These are phyloP conservation scores for Lippia alba DNA, from an alignment of 305 asterid species.

Conservation along the genomic window DNA sequence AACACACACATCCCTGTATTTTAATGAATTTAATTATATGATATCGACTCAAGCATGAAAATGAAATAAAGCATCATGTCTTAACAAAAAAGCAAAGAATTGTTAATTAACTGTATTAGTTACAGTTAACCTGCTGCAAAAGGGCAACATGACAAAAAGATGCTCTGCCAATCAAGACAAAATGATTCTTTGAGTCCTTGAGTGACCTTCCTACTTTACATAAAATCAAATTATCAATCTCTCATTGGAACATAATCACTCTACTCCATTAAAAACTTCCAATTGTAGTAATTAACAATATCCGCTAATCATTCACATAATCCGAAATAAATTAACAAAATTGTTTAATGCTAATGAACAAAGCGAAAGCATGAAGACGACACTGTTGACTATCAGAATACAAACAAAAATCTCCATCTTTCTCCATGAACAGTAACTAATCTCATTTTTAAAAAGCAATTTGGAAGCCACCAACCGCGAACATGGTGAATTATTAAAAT, in stretches of 20 bases:
- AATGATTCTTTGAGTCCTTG: slow-evolving; percentile 2
- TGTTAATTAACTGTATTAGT: not conserved
- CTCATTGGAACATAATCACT: not conserved
- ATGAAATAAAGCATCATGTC: not conserved
- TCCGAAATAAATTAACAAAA: no score
- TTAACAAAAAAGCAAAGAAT: not conserved
- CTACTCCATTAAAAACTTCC: no score
- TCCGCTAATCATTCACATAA: no score
- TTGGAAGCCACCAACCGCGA: no score
- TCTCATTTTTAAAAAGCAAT: not conserved
- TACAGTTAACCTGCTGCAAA: no score
- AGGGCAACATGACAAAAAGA: no score
- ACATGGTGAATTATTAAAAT: not conserved
- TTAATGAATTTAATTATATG: not conserved
- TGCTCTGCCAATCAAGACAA: no score
- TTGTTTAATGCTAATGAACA: no score
- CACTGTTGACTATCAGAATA: no score
- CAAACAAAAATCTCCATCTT: not conserved
- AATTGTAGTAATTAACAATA: no score
- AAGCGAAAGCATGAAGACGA: no score
- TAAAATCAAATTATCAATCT: not conserved
- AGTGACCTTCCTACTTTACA: not conserved
- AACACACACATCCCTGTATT: not conserved
- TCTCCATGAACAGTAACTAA: not conserved
- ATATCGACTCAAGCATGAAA: slow-evolving; percentile 1